Conservation (phyloP, 768 basidiomycete species). For the Mycena filopes region DNA sequence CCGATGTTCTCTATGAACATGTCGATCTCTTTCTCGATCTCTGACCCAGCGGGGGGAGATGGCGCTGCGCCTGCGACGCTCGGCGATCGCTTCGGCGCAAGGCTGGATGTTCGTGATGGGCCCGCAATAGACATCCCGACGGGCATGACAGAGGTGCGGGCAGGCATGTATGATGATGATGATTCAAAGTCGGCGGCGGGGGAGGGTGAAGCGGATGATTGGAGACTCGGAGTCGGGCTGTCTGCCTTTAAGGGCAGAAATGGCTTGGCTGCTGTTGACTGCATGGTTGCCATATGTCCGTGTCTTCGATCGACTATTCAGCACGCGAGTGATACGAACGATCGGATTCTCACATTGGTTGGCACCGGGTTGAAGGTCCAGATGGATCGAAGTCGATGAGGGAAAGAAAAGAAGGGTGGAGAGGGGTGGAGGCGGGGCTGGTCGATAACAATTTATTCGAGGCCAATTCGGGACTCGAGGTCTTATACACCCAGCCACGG, state of each 20-base stretch:
- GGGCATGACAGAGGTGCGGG: conserved; percentile 2
- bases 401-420: background rate
- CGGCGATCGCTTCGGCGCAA: too few species aligned
- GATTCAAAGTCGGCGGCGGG: background rate
- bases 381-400: background rate
- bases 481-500: background rate
- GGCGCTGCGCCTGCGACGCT: background rate
- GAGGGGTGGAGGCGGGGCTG: background rate
- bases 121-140: background rate
- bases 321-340: background rate
- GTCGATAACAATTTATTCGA: background rate
- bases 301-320: background rate
- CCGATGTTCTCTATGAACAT: conserved; percentile 31
- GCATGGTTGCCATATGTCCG: conserved; percentile 25
- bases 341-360: background rate
- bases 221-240: background rate
- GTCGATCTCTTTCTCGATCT: conserved; percentile 29
- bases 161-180: conserved; percentile 22
- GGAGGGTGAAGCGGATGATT: background rate
- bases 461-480: too few species aligned
- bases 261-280: background rate
- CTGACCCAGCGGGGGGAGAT: conserved; percentile 6
- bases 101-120: too few species aligned
- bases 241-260: background rate
- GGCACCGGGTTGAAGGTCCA: background rate